Base-by-base conservation (phyloP, 169 alveolate species). In the Fabrea salina region DNA sequence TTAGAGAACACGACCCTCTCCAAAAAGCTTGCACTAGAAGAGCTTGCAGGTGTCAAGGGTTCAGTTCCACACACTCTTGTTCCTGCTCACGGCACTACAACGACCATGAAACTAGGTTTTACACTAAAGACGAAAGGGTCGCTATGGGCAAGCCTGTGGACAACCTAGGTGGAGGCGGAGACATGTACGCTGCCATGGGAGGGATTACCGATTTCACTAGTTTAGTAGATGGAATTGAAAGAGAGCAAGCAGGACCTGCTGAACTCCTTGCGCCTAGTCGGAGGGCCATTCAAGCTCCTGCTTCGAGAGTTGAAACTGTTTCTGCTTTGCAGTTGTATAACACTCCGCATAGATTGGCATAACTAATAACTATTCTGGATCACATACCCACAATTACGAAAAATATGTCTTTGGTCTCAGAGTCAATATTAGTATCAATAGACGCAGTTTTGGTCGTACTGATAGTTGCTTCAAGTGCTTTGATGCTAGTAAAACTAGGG, bases 121-220 rank as follows among this genome's bases (percentile, higher is more conserved):
- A 92, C 82, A 89, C 91, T 7, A 89, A 95, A 79, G 90, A 93
- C 54, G 97, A 93, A 76, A 82, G 97, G 89, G 84, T 81, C 53
- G 89, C 91, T 35, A 66, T 37, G 37, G 97, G 97, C 32, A 88
- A 92, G 58, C 82, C 89, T 7, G 96, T 91, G 40, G 97, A 91
- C 82, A 79, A 79, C 66, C 57, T 84, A 33, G 75, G 80, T 40
- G 74, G 59, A 25, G 74, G 79, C 2, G 78, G 67, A 25, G 84
- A 80, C 30, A 49, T 72, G 64, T 39, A 59, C 30, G 83, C 80
- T 5, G 85, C 89, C 33, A 50, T 79, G 30, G 89, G 89, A 32
- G 89, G 89, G 5, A 53, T 84, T 16, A 82, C 89, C 59, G 82
- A 82, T 51, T 79, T 84, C 56, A 72, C 83, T 43, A 32, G 57